phyloP scores from a whole-genome alignment of 176 grass and related monocot species.

The Pontederia paniculata region DNA sequence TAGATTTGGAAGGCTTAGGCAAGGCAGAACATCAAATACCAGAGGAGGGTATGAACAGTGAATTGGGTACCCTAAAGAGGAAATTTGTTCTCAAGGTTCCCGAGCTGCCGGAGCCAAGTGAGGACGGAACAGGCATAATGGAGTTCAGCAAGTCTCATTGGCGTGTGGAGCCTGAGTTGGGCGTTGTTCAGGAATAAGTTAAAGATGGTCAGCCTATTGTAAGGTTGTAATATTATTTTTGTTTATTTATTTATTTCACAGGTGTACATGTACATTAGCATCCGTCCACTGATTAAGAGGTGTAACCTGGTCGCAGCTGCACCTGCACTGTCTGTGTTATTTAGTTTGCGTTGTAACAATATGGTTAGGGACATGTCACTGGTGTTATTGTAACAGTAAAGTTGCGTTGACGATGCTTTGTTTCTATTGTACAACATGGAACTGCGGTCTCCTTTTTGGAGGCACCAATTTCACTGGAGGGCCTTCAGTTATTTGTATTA shows the following conservation, averaged over 20 bases:
- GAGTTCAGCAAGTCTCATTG: slow-evolving; percentile 14
- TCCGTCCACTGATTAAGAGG: background rate
- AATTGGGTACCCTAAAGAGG: background rate
- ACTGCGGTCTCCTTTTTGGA: too few species aligned
- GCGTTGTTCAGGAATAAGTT: slow-evolving; percentile 20
- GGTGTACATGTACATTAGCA: slow-evolving; percentile 10
- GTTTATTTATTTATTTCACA: background rate
- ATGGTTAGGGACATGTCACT: too few species aligned
- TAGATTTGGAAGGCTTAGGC: slow-evolving; percentile 11
- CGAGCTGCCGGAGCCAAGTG: background rate
- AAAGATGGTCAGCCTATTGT: background rate
- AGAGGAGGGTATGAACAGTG: slow-evolving; percentile 9
- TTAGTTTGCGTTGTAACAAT: background rate
- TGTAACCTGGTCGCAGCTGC: background rate
- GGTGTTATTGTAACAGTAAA: too few species aligned
- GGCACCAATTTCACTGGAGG: too few species aligned
- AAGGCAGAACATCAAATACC: background rate
- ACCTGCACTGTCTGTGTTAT: slow-evolving; percentile 1
- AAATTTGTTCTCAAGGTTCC: slow-evolving; percentile 7
- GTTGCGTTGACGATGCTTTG: too few species aligned
- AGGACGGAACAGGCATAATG: slow-evolving; percentile 3
- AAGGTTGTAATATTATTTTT: too few species aligned
- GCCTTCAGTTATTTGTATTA: too few species aligned
- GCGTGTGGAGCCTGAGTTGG: slow-evolving; percentile 20
- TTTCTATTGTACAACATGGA: too few species aligned